Evolutionary conservation across 192 early-diverging fungal species (phyloP).

Genomic region (Mortierella claussenii): DNA sequence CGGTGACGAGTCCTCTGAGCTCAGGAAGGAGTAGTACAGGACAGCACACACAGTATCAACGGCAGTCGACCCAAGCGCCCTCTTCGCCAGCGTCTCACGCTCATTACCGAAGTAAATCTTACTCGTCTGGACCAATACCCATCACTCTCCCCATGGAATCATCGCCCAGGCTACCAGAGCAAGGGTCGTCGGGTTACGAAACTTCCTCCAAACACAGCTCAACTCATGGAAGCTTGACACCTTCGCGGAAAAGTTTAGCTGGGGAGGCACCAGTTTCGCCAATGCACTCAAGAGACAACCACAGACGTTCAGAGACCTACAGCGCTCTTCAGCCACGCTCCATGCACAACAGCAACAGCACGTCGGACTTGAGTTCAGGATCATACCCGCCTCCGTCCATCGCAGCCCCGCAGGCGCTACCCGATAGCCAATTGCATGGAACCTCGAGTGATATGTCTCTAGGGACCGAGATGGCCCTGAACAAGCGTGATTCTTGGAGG

Average conservation of each 20-base stretch:
- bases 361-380: conserved; percentile 5
- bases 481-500: conserved; percentile 43
- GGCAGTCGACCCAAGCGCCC: conserved; percentile 23
- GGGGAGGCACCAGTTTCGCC: not conserved
- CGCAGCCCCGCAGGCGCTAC: too few relatives aligned
- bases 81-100: conserved; percentile 30
- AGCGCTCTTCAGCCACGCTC: conserved; percentile 23
- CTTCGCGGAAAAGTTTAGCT: not conserved
- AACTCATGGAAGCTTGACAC: conserved; percentile 13
- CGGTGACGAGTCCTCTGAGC: conserved; percentile 44
- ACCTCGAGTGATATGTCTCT: not conserved
- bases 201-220: conserved; percentile 26
- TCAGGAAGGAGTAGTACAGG: conserved; percentile 48
- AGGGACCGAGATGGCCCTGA: not conserved
- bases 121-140: conserved; percentile 48
- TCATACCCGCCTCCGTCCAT: too few relatives aligned
- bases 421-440: not conserved
- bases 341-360: conserved; percentile 1
- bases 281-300: conserved; percentile 20
- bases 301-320: conserved; percentile 44
- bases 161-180: conserved; percentile 18
- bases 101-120: conserved; percentile 40
- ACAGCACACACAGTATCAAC: conserved; percentile 24
- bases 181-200: conserved; percentile 10
- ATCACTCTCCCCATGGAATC: conserved; percentile 30